These are phyloP conservation scores for Pythium brassicae DNA, from an alignment of 352 stramenopile genomes.

Conservation along the genomic window DNA sequence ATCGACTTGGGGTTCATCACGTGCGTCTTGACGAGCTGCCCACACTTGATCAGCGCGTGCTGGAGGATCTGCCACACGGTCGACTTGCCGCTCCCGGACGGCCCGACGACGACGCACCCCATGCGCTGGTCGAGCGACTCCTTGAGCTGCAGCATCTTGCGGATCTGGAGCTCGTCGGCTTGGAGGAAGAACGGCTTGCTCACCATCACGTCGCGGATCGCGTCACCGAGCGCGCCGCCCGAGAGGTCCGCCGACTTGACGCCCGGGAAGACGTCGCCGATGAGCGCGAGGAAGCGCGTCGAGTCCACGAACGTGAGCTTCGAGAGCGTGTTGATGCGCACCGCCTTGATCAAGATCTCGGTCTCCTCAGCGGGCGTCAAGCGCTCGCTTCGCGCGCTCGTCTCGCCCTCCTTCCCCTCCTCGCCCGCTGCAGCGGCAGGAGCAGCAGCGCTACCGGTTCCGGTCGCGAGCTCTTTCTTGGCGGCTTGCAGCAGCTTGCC, in stretches of 20 bases:
- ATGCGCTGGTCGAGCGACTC: conserved; percentile 94
- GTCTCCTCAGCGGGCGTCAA: conserved; percentile 77
- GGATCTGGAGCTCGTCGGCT: conserved; percentile 88
- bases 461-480: conserved; percentile 59
- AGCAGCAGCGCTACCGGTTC: too few relatives aligned
- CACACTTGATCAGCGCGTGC: conserved; percentile 78
- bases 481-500: conserved; percentile 87
- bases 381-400: conserved; percentile 10
- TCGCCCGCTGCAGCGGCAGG: conserved; percentile 2
- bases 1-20: conserved; percentile 98
- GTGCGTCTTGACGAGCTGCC: conserved; percentile 87
- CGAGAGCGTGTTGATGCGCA: conserved; percentile 94
- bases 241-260: conserved; percentile 78
- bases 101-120: conserved; percentile 93
- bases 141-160: conserved; percentile 96
- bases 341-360: conserved; percentile 93
- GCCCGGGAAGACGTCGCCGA: conserved; percentile 92
- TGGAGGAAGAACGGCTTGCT: conserved; percentile 86
- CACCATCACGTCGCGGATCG: conserved; percentile 89
- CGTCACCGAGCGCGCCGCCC: conserved; percentile 73
- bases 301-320: conserved; percentile 94
- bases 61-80: conserved; percentile 93
- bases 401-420: conserved; percentile 13
- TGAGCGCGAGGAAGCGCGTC: conserved; percentile 86
- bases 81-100: conserved; percentile 91